Percentiles rank a stretch among this genome's conserved stretches.
Conservation (phyloP, 129 eudicot genomes). For the Artemisia argyi region DNA sequence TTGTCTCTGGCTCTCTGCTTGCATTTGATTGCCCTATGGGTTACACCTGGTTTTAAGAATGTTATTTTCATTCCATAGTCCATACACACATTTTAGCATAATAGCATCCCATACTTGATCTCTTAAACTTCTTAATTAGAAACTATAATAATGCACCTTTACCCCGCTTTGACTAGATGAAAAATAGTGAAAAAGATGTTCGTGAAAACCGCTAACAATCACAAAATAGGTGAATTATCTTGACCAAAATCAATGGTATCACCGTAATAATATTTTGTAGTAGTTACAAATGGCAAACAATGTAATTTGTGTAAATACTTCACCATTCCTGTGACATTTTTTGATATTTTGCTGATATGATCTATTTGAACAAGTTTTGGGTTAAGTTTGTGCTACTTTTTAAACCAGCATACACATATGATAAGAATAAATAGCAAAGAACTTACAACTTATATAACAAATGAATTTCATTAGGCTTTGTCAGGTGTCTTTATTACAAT, state of each 20-base stretch:
- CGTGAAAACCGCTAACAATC: not conserved
- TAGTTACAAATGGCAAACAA: conserved; percentile 1
- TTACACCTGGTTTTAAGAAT: not conserved
- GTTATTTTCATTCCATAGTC: not conserved
- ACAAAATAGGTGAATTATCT: not conserved
- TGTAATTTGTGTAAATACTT: not conserved
- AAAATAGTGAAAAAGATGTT: not conserved
- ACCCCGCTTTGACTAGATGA: not conserved
- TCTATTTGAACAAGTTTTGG: not conserved
- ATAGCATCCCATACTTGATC: too few species aligned
- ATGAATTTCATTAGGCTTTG: not conserved
- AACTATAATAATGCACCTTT: not conserved
- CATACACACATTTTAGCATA: too few species aligned
- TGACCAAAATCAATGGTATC: not conserved
- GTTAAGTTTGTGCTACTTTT: not conserved
- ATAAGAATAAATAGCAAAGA: not conserved
- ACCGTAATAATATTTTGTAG: not conserved
- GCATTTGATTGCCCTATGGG: too few species aligned
- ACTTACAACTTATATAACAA: not conserved
- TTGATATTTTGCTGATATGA: not conserved
- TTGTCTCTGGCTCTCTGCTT: too few species aligned
- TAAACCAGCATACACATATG: not conserved
- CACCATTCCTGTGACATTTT: too few species aligned
- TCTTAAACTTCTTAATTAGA: too few species aligned
- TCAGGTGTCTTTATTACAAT: not conserved